Evolutionary conservation across 2,329 filamentous ascomycete genomes (phyloP).

Genomic region (Aphanoascus verrucosus): DNA sequence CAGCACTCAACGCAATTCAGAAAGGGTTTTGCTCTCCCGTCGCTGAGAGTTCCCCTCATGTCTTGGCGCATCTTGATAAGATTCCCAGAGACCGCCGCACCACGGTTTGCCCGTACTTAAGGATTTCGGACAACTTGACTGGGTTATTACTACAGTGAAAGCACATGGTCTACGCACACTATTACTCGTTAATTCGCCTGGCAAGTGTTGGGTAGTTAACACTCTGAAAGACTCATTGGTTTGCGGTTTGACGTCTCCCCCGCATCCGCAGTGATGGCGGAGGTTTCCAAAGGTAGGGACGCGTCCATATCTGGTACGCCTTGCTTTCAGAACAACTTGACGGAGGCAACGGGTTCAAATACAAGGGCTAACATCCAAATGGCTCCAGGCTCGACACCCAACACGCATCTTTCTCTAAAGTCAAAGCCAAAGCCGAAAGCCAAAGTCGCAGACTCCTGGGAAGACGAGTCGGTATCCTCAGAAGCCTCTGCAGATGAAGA

Average conservation of each 20-base stretch:
- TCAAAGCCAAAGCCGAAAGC: slow-evolving; percentile 18
- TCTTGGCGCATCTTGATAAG: too few relatives aligned
- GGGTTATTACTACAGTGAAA: too few relatives aligned
- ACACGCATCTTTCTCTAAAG: neutral
- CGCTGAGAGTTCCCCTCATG: too few relatives aligned
- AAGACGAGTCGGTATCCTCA: slow-evolving; percentile 52
- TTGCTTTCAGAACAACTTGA: neutral
- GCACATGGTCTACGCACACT: too few relatives aligned
- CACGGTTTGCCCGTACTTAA: too few relatives aligned
- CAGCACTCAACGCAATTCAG: too few relatives aligned
- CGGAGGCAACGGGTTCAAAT: neutral
- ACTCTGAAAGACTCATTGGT: neutral
- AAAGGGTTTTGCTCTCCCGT: too few relatives aligned
- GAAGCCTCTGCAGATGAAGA: slow-evolving; percentile 31
- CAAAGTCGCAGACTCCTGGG: slow-evolving; percentile 60
- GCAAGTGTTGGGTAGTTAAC: too few relatives aligned
- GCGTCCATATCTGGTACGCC: neutral
- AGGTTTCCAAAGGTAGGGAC: neutral
- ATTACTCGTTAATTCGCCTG: too few relatives aligned
- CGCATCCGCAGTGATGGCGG: neutral
- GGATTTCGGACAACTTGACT: too few relatives aligned
- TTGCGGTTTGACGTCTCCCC: neutral
- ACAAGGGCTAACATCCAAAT: neutral
- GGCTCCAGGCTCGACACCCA: neutral
- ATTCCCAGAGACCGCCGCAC: too few relatives aligned